Evolutionary conservation across 768 basidiomycete species (phyloP), one percentile per base, ranked within the genome.

Genomic region (Rubroboletus pulcherrimus): DNA sequence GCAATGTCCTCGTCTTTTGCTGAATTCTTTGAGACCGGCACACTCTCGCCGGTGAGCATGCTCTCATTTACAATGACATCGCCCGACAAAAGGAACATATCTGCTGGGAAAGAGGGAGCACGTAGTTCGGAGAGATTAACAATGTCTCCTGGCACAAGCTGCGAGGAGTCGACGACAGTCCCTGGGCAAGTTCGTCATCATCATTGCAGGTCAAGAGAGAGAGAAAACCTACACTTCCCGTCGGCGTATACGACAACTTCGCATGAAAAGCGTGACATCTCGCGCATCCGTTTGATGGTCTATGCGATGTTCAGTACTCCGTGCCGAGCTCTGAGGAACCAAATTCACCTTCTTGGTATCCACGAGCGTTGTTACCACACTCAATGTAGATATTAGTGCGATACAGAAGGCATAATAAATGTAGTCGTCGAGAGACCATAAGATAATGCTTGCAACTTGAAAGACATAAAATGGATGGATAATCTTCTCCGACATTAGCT

Each of bases 391-490:
- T 64, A 99, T 98, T 40, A 97, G 75, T 30, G 86, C 92, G 62
- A 98, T 99, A 63, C 94, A 97, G 63, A 95, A 96, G 11, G 95
- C 96, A 70, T 98, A 98, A 66, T 98, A 98, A 62, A 88, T 93
- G 66, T 98, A 99, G 68, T 98, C 82, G 61, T 99, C 97, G 50
- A 98, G 64, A 2, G 90, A 89, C 97, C 97, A 99, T 7, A 99
- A 75, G 38, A 91, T 75, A 62, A 98, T 89, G 61, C 93, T 97
- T 48, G 93, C 93, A 61, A 98, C 86, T 79, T 99, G 97, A 67
- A 99, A 99, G 52, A 99, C 88, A 68, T 98, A 98, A 73, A 98
- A 98, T 0, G 97, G 97, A 67, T 98, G 96, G 38, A 98, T 87
- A 43, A 97, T 84, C 93, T 87, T 58, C 34, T 31, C 40, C 26